Base-by-base conservation (phyloP, 1,284 basidiomycete genomes). In the Ceratobasidium sp. region DNA sequence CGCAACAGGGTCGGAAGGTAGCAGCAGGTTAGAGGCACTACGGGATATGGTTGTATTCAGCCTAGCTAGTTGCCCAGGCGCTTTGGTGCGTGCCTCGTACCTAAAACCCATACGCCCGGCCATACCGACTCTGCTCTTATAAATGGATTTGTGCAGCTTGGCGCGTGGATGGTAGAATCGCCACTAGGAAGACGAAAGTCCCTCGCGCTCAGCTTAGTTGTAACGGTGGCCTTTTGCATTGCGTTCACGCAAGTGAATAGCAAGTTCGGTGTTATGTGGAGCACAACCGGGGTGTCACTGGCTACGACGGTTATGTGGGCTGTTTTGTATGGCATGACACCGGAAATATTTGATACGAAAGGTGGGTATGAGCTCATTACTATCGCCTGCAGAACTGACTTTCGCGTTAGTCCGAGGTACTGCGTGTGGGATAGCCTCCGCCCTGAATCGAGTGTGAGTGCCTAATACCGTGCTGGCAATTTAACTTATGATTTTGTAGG, bases 281-380 rank as follows among this genome's bases (percentile, higher is more conserved):
- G 88, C 76, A 91, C 92, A 0, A 88, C 95, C 61, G 88, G 92
- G 8, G 91, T 96, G 74, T 92, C 89, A 76, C 80, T 95, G 66
- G 89, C 88, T 73, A 89, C 91, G 0, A 95, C 95, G 54, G 84
- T 92, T 1, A 96, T 96, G 93, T 96, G 93, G 86, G 91, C 93
- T 11, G 90, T 96, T 8, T 78, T 96, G 67, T 96, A 95, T 80
- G 88, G 91, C 5, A 95, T 94, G 92, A 95, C 94, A 0, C 94
- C 93, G 1, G 92, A 95, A 80, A 93, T 95, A 14, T 96, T 95
- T 78, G 88, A 86, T 1, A 95, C 93, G 1, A 75, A 77, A 59
- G 69, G 75, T 74, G 51, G 36, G 67, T 21, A 30, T 12, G 11
- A 30, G 30, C n/a, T n/a, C 40, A n/a, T 21, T 28, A 9, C 12